Percentiles rank a stretch among this genome's conserved stretches.
phyloP scores from a whole-genome alignment of 2,329 filamentous ascomycete species.

The Claviceps lovelessii region DNA sequence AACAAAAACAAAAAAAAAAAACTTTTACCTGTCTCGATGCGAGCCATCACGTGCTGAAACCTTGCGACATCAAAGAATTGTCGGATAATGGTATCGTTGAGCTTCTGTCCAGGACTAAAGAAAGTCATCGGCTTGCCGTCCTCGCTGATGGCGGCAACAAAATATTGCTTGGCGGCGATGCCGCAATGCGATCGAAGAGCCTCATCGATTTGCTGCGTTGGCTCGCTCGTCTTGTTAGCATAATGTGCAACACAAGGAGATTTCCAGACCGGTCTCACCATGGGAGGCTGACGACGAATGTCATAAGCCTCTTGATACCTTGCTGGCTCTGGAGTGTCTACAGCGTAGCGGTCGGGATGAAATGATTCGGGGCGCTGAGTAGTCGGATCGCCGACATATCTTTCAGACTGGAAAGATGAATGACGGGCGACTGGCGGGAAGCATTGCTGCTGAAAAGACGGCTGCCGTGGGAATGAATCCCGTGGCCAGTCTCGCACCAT shows the following conservation, averaged over 20 bases:
- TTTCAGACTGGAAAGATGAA: slow-evolving; percentile 15
- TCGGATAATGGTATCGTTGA: slow-evolving; percentile 24
- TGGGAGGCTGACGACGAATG: slow-evolving; percentile 21
- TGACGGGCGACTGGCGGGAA: slow-evolving; percentile 15
- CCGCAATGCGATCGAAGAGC: slow-evolving; percentile 37
- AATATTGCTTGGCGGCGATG: slow-evolving; percentile 36
- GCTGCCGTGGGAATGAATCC: slow-evolving; percentile 24
- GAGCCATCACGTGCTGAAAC: slow-evolving; percentile 26
- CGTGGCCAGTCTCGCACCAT: slow-evolving; percentile 30
- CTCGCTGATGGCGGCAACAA: slow-evolving; percentile 36
- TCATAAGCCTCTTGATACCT: slow-evolving; percentile 23
- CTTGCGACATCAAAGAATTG: slow-evolving; percentile 33
- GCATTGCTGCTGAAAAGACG: slow-evolving; percentile 14
- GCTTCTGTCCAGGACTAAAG: slow-evolving; percentile 26
- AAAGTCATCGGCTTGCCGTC: slow-evolving; percentile 33
- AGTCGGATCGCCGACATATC: slow-evolving; percentile 15
- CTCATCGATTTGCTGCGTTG: slow-evolving; percentile 31
- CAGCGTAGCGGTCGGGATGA: slow-evolving; percentile 15
- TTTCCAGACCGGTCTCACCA: slow-evolving; percentile 17
- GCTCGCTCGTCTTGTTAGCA: slow-evolving; percentile 4
- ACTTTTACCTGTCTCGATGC: slow-evolving; percentile 24
- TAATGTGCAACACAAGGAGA: neutral
- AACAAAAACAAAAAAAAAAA: no score
- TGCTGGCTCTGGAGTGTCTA: slow-evolving; percentile 17
- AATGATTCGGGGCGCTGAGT: slow-evolving; percentile 18